Percentiles rank a stretch among this genome's conserved stretches.
Conservation (phyloP, 345 rosid species). For the rapeseed (Brassica napus) region Da-Ae NC_063452.1:32274501-32275000, state of each 20-base stretch:
- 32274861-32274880: constrained; percentile 74
- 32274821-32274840: constrained; percentile 73
- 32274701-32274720: constrained; percentile 71
- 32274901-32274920: constrained; percentile 58
- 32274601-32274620: constrained; percentile 74
- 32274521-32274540: constrained; percentile 71
- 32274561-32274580: constrained; percentile 66
- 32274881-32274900: constrained; percentile 59
- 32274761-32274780: constrained; percentile 70
- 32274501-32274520: constrained; percentile 75
- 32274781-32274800: constrained; percentile 69
- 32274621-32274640: constrained; percentile 59
- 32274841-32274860: constrained; percentile 74
- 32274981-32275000: constrained; percentile 26
- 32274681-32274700: constrained; percentile 53
- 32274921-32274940: constrained; percentile 72
- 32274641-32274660: constrained; percentile 94
- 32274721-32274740: constrained; percentile 60
- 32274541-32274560: constrained; percentile 73
- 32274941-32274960: constrained; percentile 67
- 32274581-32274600: constrained; percentile 80
- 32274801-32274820: constrained; percentile 63
- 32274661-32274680: constrained; percentile 66
- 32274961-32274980: constrained; percentile 45
- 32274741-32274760: constrained; percentile 65